Conservation (phyloP, 164 flowering plant genomes). For the Tinospora cordifolia region DNA sequence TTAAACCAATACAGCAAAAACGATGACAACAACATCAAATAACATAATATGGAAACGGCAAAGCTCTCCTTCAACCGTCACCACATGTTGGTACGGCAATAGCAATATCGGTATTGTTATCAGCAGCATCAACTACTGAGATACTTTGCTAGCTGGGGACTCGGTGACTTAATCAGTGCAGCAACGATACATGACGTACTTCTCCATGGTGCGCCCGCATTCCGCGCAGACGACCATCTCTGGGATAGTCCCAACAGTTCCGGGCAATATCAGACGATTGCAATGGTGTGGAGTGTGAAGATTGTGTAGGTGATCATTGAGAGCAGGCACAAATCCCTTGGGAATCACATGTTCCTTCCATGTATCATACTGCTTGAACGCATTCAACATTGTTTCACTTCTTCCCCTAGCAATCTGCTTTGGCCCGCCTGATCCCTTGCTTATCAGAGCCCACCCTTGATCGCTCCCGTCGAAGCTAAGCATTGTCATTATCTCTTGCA, state of each 20-base stretch:
- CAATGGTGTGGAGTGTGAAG: slow-evolving; percentile 47
- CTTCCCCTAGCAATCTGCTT: slow-evolving; percentile 38
- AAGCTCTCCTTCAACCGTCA: no score
- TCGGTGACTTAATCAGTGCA: slow-evolving; percentile 34
- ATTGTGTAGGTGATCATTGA: slow-evolving; percentile 21
- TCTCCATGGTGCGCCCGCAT: slow-evolving; percentile 69
- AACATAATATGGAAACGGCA: no score
- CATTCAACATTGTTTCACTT: slow-evolving; percentile 30
- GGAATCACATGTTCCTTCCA: slow-evolving; percentile 38
- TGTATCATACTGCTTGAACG: slow-evolving; percentile 17
- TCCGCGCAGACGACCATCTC: slow-evolving; percentile 55
- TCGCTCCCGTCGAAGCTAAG: slow-evolving; percentile 51
- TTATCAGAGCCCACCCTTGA: slow-evolving; percentile 57
- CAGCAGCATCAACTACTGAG: background rate
- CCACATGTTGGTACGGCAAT: no score
- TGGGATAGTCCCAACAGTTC: slow-evolving; percentile 36
- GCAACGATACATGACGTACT: slow-evolving; percentile 66
- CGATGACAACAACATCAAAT: background rate
- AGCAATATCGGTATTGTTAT: background rate
- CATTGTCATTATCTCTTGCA: slow-evolving; percentile 40
- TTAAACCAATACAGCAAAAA: background rate
- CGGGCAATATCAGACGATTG: slow-evolving; percentile 55
- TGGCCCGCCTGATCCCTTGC: slow-evolving; percentile 30
- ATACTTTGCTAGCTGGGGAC: background rate
- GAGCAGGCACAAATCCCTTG: slow-evolving; percentile 36